Base-by-base conservation (phyloP, 306 rosid species). In the Senna siamea region DNA sequence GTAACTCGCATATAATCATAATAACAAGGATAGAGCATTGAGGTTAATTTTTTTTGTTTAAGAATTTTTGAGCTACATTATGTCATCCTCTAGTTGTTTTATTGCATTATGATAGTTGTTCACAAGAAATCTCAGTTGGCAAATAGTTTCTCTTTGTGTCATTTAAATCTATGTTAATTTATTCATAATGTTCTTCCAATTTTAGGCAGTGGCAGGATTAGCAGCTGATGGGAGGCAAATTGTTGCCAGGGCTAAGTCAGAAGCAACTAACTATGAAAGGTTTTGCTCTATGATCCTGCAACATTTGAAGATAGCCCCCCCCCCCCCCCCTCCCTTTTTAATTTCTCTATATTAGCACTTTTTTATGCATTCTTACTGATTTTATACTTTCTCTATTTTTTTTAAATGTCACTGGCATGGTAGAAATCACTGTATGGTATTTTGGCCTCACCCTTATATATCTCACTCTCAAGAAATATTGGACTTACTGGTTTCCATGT, bases 241-340 rank as follows among this genome's bases (percentile, higher is more conserved):
- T 35, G 87, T 84, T 69, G 87, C 87, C 28, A 77, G 78, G 65
- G 83, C 87, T 9, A 84, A 92, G 85, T 83, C 97, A 68, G 99
- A 94, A 87, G 97, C 97, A 14, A 86, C 83, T 61, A 94, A 85
- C 75, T 94, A 92, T 30, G 93, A 92, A 82, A 92, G 92, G 98
- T 93, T 79, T 20, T 85, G 56, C 62, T 66, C 37, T 65, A 5
- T 79, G 54, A 34, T 70, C 70, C 50, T 60, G 51, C 50, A 75
- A 38, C 52, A n/a, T 82, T n/a, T 48, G 43, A 68, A 67, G 64
- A 57, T 66, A 50, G 5, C 59, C 48, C 37, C 26, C 11, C 7
- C 2, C 63, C 18, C 47, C 41, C 9, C 64, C 3, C 13, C 40
- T 18, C 68, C 40, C 4, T 9, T 15, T 68, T 13, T 0, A 17